Percentiles rank a stretch among this genome's conserved stretches.
Conservation (phyloP, 352 stramenopile species). For the Phytophthora sp. region DNA sequence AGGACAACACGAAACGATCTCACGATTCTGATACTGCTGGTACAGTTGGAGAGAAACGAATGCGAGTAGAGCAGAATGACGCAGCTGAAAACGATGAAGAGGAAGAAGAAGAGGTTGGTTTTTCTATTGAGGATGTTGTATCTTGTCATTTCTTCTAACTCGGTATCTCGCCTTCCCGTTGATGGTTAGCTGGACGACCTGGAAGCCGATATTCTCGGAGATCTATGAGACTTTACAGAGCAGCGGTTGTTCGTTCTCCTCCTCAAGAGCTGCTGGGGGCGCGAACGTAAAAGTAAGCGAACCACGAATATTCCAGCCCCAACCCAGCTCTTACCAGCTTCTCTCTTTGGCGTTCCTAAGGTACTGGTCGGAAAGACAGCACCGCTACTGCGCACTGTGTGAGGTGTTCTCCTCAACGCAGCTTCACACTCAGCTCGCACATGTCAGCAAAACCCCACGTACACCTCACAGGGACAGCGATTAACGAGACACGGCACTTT, state of each 20-base stretch:
- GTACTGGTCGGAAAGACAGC: not conserved
- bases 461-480: no score
- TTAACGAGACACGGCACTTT: no score
- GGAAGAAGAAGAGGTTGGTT: constrained; percentile 47
- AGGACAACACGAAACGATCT: constrained; percentile 25
- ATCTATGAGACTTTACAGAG: constrained; percentile 38
- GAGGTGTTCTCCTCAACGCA: not conserved
- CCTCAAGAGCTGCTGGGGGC: constrained; percentile 8
- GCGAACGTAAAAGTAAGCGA: constrained; percentile 7
- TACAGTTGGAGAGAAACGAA: constrained; percentile 27
- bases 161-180: not conserved
- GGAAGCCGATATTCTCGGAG: constrained; percentile 75
- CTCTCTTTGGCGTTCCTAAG: not conserved
- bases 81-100: constrained; percentile 36
- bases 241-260: not conserved
- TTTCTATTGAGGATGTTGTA: constrained; percentile 11
- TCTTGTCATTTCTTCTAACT: not conserved
- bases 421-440: not conserved
- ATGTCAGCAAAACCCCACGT: no score
- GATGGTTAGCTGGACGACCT: constrained; percentile 66
- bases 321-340: not conserved
- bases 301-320: not conserved
- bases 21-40: constrained; percentile 12
- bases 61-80: constrained; percentile 14
- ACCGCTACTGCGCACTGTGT: no score